Evolutionary conservation across 2,329 filamentous ascomycete species (phyloP), one percentile per base, ranked within the genome.

Genomic region (Rosellinia necatrix): DNA sequence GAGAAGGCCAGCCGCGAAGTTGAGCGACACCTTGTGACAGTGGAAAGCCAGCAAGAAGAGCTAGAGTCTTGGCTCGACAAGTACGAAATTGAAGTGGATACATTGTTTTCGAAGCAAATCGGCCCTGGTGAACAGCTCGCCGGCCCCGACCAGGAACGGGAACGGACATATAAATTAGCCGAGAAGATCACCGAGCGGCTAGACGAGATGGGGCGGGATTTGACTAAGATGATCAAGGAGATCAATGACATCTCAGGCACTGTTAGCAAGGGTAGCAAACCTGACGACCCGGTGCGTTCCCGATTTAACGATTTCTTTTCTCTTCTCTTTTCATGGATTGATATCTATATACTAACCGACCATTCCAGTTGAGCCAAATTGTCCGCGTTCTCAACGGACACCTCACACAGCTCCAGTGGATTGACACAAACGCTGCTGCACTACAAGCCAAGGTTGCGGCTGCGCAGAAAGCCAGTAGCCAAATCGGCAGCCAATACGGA

Each of bases 181-280:
- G 94, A 99, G 80, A 94, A 91, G 74, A 82, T 97, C 62, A 91
- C 91, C 9, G 91, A 96, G 70, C 86, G 91, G 63, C 80, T 99
- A 62, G 92, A 96, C 55, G 92, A 96, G 66, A 96, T 97, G 85
- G 92, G 91, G 69, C 90, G 91, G 71, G 92, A 96, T 70, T 80
- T 99, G 61, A 87, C 86, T 43, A 93, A 91, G 76, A 97, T 99
- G 92, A 96, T 99, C 66, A 92, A 96, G 71, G 94, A 97, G 75
- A 96, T 99, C 71, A 99, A 99, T 71, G 86, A 88, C 65, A 93
- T 96, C 60, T 94, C 91, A n/a, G 84, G 90, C 51, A 91, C 87
- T 21, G 78, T 99, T 63, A 93, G 86, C 81, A 96, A 96, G 81
- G 91, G 89, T 56, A 88, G 83, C 74, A 96, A 96, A 75, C 84